Conservation (phyloP, 805 yeast genomes). For the Monosporozyma yasuniensis region DNA sequence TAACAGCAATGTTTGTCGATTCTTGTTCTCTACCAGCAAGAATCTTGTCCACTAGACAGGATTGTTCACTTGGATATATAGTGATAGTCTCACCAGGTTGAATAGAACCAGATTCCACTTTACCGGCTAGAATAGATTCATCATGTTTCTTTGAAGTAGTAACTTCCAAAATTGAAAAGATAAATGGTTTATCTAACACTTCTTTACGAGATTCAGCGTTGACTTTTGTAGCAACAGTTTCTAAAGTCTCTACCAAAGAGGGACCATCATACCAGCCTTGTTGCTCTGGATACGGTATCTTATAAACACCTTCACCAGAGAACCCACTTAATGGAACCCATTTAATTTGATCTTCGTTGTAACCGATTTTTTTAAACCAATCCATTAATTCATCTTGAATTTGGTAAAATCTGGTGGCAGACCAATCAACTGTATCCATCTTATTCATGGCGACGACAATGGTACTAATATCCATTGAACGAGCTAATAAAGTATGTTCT, state of each 20-base stretch:
- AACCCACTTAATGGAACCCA: constrained; percentile 96
- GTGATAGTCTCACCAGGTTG: constrained; percentile 62
- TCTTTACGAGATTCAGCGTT: constrained; percentile 11
- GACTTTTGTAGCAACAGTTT: constrained; percentile 29
- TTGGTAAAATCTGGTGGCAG: constrained; percentile 84
- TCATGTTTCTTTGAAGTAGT: constrained; percentile 40
- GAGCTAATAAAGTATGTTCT: constrained; percentile 92
- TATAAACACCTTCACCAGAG: constrained; percentile 93
- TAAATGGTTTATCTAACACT: constrained; percentile 37
- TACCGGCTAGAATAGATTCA: constrained; percentile 50
- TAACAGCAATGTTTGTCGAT: constrained; percentile 33
- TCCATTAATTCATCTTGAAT: constrained; percentile 70
- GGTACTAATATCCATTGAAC: constrained; percentile 91
- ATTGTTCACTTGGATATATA: constrained; percentile 43
- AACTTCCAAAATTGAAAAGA: constrained; percentile 57
- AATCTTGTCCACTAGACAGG: constrained; percentile 33
- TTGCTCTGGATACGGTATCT: constrained; percentile 40
- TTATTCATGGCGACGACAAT: constrained; percentile 81
- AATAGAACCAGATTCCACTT: constrained; percentile 57
- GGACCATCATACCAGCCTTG: constrained; percentile 93
- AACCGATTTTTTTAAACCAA: constrained; percentile 81
- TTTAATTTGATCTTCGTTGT: constrained; percentile 64
- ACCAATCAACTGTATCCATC: constrained; percentile 90
- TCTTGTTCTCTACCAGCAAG: constrained; percentile 18
- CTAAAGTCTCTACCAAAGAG: constrained; percentile 75